These are phyloP conservation scores for Ceratonia siliqua DNA, from an alignment of 306 rosid species.

Conservation along the genomic window DNA sequence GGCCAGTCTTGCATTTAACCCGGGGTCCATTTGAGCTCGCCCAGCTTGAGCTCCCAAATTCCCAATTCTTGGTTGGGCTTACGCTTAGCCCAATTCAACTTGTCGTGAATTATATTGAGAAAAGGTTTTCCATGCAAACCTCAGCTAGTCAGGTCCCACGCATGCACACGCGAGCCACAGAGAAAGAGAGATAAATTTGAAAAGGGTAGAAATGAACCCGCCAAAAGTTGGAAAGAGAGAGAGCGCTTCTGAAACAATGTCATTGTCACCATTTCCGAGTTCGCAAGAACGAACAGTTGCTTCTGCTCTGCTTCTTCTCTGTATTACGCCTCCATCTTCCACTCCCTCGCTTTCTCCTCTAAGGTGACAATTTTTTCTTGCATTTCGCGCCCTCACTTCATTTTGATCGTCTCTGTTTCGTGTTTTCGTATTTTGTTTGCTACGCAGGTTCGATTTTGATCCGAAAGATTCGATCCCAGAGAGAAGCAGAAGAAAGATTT, in stretches of 20 bases:
- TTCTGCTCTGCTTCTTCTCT: constrained; percentile 81
- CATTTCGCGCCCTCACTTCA: no score
- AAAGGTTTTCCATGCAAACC: not conserved
- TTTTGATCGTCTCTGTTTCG: not conserved
- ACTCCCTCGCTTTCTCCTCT: constrained; percentile 36
- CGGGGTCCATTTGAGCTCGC: no score
- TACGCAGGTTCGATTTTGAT: constrained; percentile 45
- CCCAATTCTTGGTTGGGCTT: not conserved
- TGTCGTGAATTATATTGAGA: not conserved
- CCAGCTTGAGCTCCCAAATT: not conserved
- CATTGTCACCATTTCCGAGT: constrained; percentile 63
- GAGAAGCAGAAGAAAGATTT: constrained; percentile 29
- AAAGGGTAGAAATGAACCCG: constrained; percentile 51
- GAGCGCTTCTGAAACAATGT: constrained; percentile 36
- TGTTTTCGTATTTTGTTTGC: constrained; percentile 31
- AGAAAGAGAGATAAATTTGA: constrained; percentile 30
- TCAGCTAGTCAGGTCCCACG: not conserved
- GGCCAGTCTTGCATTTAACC: not conserved
- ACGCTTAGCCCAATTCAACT: not conserved
- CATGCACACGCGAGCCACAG: not conserved
- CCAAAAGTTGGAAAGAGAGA: constrained; percentile 49
- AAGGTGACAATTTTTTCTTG: constrained; percentile 33
- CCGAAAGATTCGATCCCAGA: constrained; percentile 26
- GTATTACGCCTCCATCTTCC: constrained; percentile 30
- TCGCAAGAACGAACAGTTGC: constrained; percentile 66